Evolutionary conservation across 495 filamentous ascomycete species (phyloP).

Genomic region (Symbiotaphrina buchneri): DNA sequence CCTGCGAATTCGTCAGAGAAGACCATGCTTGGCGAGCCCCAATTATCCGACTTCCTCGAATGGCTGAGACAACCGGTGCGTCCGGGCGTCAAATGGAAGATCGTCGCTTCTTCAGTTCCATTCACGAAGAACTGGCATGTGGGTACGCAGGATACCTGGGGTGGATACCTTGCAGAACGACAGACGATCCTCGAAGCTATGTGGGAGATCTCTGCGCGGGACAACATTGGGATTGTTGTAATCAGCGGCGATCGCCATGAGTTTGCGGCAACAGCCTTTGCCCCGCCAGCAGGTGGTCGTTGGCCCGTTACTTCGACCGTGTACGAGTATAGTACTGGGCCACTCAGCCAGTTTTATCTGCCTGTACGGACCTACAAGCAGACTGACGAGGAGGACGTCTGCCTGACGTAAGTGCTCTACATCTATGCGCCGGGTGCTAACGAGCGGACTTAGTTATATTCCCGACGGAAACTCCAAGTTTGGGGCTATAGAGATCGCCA

Average conservation of each 20-base stretch:
- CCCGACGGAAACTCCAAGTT: conserved; percentile 81
- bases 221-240: conserved; percentile 57
- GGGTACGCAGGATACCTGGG: conserved; percentile 75
- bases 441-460: conserved; percentile 32
- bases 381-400: conserved; percentile 52
- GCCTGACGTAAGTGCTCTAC: conserved; percentile 37
- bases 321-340: conserved; percentile 75
- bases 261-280: conserved; percentile 80
- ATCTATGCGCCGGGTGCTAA: background rate
- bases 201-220: conserved; percentile 43
- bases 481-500: conserved; percentile 66
- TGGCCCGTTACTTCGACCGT: conserved; percentile 38
- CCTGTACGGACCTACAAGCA: conserved; percentile 68
- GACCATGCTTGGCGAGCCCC: conserved; percentile 65
- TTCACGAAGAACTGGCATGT: conserved; percentile 95
- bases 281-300: conserved; percentile 32
- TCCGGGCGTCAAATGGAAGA: conserved; percentile 73
- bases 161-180: conserved; percentile 64
- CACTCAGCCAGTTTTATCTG: conserved; percentile 80
- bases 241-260: conserved; percentile 85
- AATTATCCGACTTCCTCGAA: conserved; percentile 54
- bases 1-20: conserved; percentile 32
- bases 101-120: conserved; percentile 67
- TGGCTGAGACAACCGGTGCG: conserved; percentile 52
- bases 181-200: conserved; percentile 63